Conservation (phyloP, 2,329 filamentous ascomycete genomes). For the Stromatinia cepivora region DNA sequence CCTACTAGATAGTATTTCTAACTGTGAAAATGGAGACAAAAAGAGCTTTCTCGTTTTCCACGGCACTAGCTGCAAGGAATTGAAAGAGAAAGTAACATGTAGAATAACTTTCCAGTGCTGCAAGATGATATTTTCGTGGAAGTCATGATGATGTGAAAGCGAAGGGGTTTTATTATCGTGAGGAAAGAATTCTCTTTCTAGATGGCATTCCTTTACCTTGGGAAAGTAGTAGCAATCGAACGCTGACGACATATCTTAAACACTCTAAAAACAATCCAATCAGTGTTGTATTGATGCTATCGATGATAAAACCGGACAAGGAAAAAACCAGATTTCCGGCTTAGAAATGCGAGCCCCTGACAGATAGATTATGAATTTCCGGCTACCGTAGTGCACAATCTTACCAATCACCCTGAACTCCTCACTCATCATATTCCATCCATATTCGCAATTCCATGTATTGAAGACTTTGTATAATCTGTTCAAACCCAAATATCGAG, state of each 20-base stretch:
- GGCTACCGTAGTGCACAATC: neutral
- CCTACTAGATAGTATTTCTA: neutral
- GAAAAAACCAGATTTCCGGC: neutral
- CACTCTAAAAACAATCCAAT: neutral
- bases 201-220: neutral
- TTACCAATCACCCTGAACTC: neutral
- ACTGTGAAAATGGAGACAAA: neutral
- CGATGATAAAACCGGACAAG: neutral
- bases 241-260: neutral
- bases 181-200: neutral
- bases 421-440: neutral
- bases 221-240: neutral
- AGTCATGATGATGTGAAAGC: neutral
- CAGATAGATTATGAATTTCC: neutral
- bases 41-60: neutral
- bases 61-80: neutral
- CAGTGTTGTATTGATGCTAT: neutral
- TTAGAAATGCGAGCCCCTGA: conserved; percentile 8
- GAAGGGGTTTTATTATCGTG: neutral
- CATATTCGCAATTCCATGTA: neutral
- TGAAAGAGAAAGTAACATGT: neutral
- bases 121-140: neutral
- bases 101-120: neutral
- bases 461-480: neutral
- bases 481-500: neutral